Percentiles rank a stretch among this genome's conserved stretches.
These are phyloP conservation scores for Erythrophleum fordii DNA, from an alignment of 306 rosid genomes.

Conservation along the genomic window DNA sequence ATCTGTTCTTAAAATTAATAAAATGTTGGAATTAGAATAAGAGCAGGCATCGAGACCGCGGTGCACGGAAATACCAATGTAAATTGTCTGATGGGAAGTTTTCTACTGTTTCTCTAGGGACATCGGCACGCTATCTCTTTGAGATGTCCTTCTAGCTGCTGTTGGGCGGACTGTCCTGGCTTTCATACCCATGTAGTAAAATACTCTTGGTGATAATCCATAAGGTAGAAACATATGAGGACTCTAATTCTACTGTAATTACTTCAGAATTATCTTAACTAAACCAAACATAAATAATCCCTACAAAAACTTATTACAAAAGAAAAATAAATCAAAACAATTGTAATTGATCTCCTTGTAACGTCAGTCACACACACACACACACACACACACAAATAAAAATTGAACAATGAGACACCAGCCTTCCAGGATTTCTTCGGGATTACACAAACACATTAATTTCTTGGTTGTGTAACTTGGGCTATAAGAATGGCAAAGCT, in stretches of 20 bases:
- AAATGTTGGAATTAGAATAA: no score
- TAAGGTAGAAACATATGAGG: neutral
- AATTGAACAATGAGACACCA: neutral
- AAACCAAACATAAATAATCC: neutral
- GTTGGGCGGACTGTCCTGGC: neutral
- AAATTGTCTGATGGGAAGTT: no score
- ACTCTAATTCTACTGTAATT: neutral
- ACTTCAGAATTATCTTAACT: no score
- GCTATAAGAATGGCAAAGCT: neutral
- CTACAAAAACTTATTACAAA: neutral
- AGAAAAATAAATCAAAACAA: neutral
- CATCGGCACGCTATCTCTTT: no score
- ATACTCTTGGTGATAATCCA: neutral
- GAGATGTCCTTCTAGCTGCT: no score
- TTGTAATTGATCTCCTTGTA: neutral
- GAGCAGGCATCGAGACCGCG: no score
- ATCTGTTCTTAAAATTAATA: no score
- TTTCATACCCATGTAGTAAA: neutral
- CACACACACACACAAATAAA: no score
- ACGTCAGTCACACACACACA: no score
- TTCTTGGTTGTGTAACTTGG: neutral
- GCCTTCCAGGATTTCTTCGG: slow-evolving; percentile 2
- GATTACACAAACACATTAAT: neutral
- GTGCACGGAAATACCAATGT: no score
- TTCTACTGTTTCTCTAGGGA: no score